Percentiles rank a stretch among this genome's conserved stretches.
phyloP scores from a whole-genome alignment of 441 rosid species.

The Euphorbia schlechtendalii region DNA sequence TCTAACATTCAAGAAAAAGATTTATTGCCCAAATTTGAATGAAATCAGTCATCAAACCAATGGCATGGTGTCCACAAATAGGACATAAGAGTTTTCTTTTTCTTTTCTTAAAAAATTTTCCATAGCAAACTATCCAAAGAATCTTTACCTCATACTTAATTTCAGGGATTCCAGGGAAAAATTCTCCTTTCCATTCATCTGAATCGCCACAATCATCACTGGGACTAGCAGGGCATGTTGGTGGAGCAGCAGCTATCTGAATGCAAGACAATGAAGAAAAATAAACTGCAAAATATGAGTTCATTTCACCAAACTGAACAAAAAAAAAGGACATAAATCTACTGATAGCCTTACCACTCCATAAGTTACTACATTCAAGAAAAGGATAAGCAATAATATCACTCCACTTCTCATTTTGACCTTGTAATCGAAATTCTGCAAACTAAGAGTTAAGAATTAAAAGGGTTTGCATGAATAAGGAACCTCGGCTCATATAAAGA shows the following conservation, averaged over 20 bases:
- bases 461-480: background rate
- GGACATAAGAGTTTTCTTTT: background rate
- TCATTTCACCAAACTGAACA: background rate
- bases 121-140: too few species aligned
- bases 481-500: background rate
- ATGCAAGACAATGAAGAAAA: background rate
- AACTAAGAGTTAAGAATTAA: slow-evolving; percentile 3
- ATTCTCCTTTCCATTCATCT: slow-evolving; percentile 86
- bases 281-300: background rate
- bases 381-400: slow-evolving; percentile 35
- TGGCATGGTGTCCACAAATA: background rate
- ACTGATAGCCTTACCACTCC: slow-evolving; percentile 41
- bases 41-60: background rate
- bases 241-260: slow-evolving; percentile 51
- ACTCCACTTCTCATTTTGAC: slow-evolving; percentile 27
- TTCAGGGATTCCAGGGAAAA: slow-evolving; percentile 74
- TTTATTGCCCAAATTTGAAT: background rate
- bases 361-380: slow-evolving; percentile 29
- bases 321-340: background rate
- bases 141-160: slow-evolving; percentile 71
- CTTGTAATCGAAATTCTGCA: slow-evolving; percentile 18
- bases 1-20: background rate
- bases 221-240: slow-evolving; percentile 71
- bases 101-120: too few species aligned
- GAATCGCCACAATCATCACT: slow-evolving; percentile 38